Conservation (phyloP, 257 asterid species). For the Solanum pennellii region DNA sequence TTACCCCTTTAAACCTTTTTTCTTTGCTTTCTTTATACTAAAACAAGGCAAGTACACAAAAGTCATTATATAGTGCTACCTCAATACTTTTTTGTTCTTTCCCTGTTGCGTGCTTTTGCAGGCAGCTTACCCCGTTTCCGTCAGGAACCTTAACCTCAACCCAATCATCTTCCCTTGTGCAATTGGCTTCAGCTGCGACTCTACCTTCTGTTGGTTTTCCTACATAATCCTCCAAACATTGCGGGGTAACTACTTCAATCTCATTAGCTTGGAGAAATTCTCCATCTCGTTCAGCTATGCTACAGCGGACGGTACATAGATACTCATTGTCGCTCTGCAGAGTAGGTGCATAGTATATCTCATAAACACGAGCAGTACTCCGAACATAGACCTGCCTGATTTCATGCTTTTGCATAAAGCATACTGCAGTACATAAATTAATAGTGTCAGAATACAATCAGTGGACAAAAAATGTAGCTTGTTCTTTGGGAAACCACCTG, state of each 20-base stretch:
- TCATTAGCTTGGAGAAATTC: conserved; percentile 35
- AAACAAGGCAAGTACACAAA: not conserved
- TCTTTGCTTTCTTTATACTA: conserved; percentile 1
- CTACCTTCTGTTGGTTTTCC: conserved; percentile 24
- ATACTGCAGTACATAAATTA: conserved; percentile 34
- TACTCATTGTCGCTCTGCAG: conserved; percentile 42
- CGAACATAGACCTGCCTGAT: conserved; percentile 72
- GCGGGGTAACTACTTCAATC: conserved; percentile 21
- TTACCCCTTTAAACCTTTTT: not conserved
- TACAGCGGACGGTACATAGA: conserved; percentile 79
- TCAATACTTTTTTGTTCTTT: conserved; percentile 5
- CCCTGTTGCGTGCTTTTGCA: conserved; percentile 10
- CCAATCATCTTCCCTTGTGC: conserved; percentile 76
- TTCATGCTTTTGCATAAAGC: conserved; percentile 45
- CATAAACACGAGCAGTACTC: conserved; percentile 87
- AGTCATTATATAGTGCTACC: conserved; percentile 8
- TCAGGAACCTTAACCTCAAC: conserved; percentile 50
- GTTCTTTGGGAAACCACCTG: not conserved
- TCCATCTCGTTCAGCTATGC: conserved; percentile 62
- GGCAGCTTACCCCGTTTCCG: conserved; percentile 14
- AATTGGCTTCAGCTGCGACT: conserved; percentile 28
- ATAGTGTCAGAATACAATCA: not conserved
- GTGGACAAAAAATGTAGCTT: not conserved
- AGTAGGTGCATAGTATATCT: conserved; percentile 52
- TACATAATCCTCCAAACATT: conserved; percentile 12